Conservation (phyloP, 768 basidiomycete species). For the Collybiopsis luxurians region DNA sequence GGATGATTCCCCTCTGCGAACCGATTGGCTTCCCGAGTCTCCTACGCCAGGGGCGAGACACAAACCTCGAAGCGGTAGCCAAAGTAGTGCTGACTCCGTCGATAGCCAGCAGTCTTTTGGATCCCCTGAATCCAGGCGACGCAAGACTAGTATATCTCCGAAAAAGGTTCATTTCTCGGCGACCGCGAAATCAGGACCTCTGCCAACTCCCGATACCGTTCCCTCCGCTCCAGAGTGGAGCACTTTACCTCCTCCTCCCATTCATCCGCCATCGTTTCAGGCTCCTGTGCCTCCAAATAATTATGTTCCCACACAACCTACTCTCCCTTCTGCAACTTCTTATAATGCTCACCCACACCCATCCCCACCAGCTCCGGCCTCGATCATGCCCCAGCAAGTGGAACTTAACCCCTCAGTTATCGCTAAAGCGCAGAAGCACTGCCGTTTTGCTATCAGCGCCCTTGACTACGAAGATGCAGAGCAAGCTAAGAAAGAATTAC, state of each 20-base stretch:
- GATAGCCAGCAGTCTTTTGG: background rate
- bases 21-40: slow-evolving; percentile 5
- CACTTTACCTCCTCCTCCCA: slow-evolving; percentile 13
- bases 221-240: slow-evolving; percentile 8
- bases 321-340: slow-evolving; percentile 13
- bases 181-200: background rate
- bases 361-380: slow-evolving; percentile 21
- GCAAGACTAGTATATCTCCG: slow-evolving; percentile 12
- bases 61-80: slow-evolving; percentile 23
- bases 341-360: slow-evolving; percentile 7
- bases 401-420: slow-evolving; percentile 67
- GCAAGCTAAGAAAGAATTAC: slow-evolving; percentile 81
- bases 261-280: slow-evolving; percentile 2
- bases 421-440: slow-evolving; percentile 84
- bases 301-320: slow-evolving; percentile 25
- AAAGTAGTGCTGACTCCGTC: slow-evolving; percentile 20
- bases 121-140: slow-evolving; percentile 1
- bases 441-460: slow-evolving; percentile 90
- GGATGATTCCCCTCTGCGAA: slow-evolving; percentile 8
- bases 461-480: slow-evolving; percentile 93
- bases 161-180: slow-evolving; percentile 12
- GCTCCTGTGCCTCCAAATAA: background rate
- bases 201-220: background rate
- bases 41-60: slow-evolving; percentile 14
- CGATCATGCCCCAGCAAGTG: slow-evolving; percentile 23